Base-by-base conservation (phyloP, 2,329 filamentous ascomycete genomes). In the Clarireedia homoeocarpa region DNA sequence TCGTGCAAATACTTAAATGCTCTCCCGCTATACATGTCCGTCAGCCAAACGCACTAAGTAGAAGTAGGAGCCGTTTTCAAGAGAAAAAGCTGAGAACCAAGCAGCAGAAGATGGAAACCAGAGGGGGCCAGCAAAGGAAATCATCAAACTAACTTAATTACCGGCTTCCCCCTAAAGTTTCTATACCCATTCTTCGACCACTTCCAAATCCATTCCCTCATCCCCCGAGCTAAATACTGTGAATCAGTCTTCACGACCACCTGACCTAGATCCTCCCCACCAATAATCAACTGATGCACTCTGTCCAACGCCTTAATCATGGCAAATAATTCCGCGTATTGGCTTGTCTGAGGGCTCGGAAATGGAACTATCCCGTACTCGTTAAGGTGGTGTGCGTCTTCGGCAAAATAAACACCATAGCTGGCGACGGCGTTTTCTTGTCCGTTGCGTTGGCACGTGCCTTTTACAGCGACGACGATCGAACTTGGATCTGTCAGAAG, bases 221-320 rank as follows among this genome's bases (percentile, higher is more conserved):
- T 26, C 15, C 53, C 57, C 7, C 44, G 34, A 2, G 54, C 50
- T 20, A 60, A 20, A 47, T 59, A 58, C 24, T 45, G 42, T 6
- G 53, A 58, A 38, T 46, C 58, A 20, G 58, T 60, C 51, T 62
- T 62, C 24, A 62, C 51, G 6, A 62, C 46, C 44, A 62, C 58
- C 36, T 62, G 60, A 2, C 57, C 55, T 2, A 57, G 17, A 20
- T 58, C 23, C 10, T 60, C 40, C 7, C 57, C 55, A 2, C 46
- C 38, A 20, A 62, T 45, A 15, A 62, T 58, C 30, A 60, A 20
- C 27, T 51, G 40, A 24, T 62, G 56, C 6, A 62, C 40, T 1
- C 50, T 27, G 14, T 60, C 53, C 30, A 62, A 20, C 5, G 60
- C 58, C 44, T 56, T 23, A 23, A 57, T 51, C 15, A 53, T 50